Percentiles rank a stretch among this genome's conserved stretches.
These are phyloP conservation scores for Dictyostelium purpureum DNA, from an alignment of 78 protist species.

Conservation along the genomic window DNA sequence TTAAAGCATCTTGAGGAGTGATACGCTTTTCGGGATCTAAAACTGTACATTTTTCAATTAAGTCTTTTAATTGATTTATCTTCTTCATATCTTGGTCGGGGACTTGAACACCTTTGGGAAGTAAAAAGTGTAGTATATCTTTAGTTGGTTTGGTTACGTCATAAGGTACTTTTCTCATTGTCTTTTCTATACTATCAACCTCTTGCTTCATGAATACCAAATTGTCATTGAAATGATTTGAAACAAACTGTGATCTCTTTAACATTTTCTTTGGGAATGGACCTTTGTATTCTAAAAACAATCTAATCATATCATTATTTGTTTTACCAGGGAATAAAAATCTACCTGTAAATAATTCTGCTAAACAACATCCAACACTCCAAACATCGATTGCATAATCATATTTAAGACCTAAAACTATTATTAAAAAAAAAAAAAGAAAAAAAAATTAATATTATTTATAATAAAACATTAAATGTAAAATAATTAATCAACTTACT, in stretches of 20 bases:
- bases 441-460: background rate
- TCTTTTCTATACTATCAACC: constrained; percentile 58
- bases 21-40: constrained; percentile 90
- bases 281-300: constrained; percentile 83
- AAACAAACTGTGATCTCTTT: constrained; percentile 52
- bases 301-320: constrained; percentile 95
- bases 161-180: constrained; percentile 40
- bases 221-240: constrained; percentile 83
- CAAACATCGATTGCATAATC: constrained; percentile 92
- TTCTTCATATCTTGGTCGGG: constrained; percentile 54
- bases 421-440: background rate
- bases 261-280: constrained; percentile 68
- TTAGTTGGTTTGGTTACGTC: constrained; percentile 46
- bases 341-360: constrained; percentile 94
- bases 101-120: background rate
- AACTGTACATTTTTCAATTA: constrained; percentile 63
- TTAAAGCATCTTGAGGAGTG: constrained; percentile 85
- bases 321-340: constrained; percentile 93
- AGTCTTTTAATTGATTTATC: constrained; percentile 61
- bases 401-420: constrained; percentile 89
- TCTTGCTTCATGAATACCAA: constrained; percentile 76
- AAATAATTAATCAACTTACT: constrained; percentile 47
- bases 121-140: constrained; percentile 28
- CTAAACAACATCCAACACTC: constrained; percentile 93
- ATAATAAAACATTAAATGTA: background rate